A percentile compares a stretch with the other conserved stretches of the same genome.
These are phyloP conservation scores for Lactifluus rugatus DNA, from an alignment of 768 basidiomycete genomes.

Conservation along the genomic window DNA sequence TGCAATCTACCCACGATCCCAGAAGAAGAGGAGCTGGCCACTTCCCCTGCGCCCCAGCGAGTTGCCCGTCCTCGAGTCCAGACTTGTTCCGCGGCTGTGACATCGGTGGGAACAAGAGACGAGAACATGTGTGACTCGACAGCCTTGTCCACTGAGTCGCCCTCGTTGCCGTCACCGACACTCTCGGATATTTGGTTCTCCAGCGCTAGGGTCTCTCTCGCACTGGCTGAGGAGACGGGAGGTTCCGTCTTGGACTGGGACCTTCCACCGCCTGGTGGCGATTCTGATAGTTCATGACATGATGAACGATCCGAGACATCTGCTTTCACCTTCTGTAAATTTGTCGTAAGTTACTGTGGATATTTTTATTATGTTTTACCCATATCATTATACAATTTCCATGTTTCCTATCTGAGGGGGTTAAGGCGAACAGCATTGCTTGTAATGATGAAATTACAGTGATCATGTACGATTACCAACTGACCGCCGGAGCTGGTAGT, in stretches of 20 bases:
- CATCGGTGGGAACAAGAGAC: background rate
- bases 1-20: background rate
- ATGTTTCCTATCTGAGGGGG: background rate
- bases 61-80: background rate
- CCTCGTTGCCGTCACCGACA: constrained; percentile 6
- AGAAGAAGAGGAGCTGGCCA: constrained; percentile 9
- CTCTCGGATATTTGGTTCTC: constrained; percentile 19
- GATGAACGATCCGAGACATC: background rate
- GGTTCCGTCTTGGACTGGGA: constrained; percentile 12
- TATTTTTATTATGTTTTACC: constrained; percentile 7
- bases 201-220: background rate
- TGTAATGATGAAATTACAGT: background rate
- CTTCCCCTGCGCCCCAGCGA: background rate
- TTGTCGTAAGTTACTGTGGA: background rate
- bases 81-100: background rate
- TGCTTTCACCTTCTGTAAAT: background rate
- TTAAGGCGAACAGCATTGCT: background rate
- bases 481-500: background rate
- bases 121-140: background rate
- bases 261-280: constrained; percentile 11
- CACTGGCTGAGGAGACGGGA: background rate
- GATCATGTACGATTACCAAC: background rate
- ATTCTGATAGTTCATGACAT: constrained; percentile 1
- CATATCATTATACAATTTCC: constrained; percentile 14
- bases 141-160: background rate